phyloP scores from a whole-genome alignment of 768 basidiomycete species.

The Termitomyces sp. region DNA sequence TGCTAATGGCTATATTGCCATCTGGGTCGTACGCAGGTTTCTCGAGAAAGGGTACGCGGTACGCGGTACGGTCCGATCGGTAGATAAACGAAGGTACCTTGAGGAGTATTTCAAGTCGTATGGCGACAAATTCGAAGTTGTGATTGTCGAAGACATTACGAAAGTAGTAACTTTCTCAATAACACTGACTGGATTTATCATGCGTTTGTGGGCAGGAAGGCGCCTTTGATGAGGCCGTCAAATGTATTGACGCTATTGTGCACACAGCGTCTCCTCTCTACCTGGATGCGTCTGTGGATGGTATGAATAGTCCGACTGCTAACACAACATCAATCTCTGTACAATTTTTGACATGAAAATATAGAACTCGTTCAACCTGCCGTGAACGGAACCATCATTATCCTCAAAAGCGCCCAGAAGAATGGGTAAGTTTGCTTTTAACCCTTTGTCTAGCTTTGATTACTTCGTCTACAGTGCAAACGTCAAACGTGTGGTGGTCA shows the following conservation, averaged over 20 bases:
- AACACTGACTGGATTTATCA: background rate
- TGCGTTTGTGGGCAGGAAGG: conserved; percentile 34
- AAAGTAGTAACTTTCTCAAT: conserved; percentile 8
- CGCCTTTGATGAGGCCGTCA: conserved; percentile 70
- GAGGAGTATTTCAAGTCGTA: conserved; percentile 18
- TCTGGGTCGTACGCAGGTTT: conserved; percentile 25
- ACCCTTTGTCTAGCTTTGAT: background rate
- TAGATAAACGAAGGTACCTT: conserved; percentile 20
- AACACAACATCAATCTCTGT: no score
- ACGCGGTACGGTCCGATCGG: conserved; percentile 23
- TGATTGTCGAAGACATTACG: conserved; percentile 22
- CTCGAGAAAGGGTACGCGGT: conserved; percentile 26
- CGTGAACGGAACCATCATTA: conserved; percentile 61
- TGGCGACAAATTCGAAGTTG: conserved; percentile 24
- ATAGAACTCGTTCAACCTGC: conserved; percentile 68
- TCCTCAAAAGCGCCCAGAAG: conserved; percentile 58
- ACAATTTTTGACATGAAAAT: background rate
- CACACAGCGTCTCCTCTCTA: conserved; percentile 64
- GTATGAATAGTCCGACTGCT: no score
- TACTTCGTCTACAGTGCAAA: background rate
- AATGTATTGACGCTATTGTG: conserved; percentile 59
- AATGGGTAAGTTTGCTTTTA: conserved; percentile 33
- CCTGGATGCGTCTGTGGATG: conserved; percentile 33
- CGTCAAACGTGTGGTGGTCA: conserved; percentile 61
- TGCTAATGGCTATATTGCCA: conserved; percentile 26